Evolutionary conservation across 371 early-diverging fungal species (phyloP).

Genomic region (Rhizopus delemar): DNA sequence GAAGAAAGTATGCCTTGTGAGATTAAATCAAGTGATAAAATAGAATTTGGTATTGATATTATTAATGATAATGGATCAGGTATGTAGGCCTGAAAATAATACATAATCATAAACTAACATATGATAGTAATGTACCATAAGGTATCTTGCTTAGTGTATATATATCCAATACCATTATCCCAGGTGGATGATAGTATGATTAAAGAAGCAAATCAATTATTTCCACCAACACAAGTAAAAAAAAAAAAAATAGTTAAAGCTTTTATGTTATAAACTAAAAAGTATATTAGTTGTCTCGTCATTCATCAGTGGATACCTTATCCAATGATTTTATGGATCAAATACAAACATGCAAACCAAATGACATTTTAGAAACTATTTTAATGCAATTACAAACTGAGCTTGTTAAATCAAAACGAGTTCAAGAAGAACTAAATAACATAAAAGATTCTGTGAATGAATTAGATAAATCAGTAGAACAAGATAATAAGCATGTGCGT

Average conservation of each 20-base stretch:
- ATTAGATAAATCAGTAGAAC: constrained; percentile 23
- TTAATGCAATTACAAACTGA: constrained; percentile 40
- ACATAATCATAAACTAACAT: not conserved
- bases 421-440: constrained; percentile 32
- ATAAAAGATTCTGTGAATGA: constrained; percentile 31
- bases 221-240: not conserved
- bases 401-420: constrained; percentile 37
- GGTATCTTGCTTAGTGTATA: constrained; percentile 62
- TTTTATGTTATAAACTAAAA: not conserved
- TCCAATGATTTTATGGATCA: constrained; percentile 6
- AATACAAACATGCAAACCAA: constrained; percentile 1
- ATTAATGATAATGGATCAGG: constrained; percentile 61
- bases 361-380: constrained; percentile 31
- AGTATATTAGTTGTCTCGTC: constrained; percentile 1
- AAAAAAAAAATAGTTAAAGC: not conserved
- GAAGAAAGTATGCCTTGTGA: constrained; percentile 64
- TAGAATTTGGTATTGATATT: constrained; percentile 90
- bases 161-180: constrained; percentile 40
- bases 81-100: constrained; percentile 1
- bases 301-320: constrained; percentile 8
- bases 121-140: constrained; percentile 67
- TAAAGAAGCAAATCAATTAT: constrained; percentile 18
- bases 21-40: constrained; percentile 62
- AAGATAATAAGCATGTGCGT: constrained; percentile 17
- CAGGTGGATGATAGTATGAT: constrained; percentile 39